Conservation (phyloP, 495 filamentous ascomycete species). For the Schizothecium vesticola region DNA sequence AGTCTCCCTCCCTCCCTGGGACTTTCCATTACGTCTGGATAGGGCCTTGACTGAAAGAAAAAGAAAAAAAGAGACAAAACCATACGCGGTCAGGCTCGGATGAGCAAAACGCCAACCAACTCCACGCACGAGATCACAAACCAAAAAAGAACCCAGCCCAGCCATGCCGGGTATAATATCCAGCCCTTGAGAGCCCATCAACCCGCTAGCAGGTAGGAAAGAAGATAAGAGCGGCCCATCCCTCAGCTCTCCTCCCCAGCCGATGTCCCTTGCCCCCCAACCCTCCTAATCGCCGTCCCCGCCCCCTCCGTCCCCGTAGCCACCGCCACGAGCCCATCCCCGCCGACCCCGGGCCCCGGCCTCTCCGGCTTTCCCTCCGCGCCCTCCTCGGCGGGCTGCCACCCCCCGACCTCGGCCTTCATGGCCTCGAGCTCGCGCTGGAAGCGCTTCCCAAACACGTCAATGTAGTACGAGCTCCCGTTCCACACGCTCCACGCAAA, state of each 20-base stretch:
- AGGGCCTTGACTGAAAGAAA: neutral
- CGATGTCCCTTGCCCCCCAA: constrained; percentile 29
- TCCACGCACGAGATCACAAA: neutral
- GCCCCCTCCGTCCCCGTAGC: constrained; percentile 16
- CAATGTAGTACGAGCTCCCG: constrained; percentile 94
- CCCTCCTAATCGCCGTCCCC: constrained; percentile 12
- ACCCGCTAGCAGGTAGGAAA: neutral
- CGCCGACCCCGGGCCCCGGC: constrained; percentile 12
- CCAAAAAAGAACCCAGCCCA: neutral
- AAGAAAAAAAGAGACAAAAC: no score
- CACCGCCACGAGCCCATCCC: neutral
- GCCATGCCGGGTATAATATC: neutral
- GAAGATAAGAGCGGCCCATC: neutral
- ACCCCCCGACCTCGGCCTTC: constrained; percentile 82
- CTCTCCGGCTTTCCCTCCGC: constrained; percentile 33
- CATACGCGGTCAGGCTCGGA: no score
- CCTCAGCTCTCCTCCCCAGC: neutral
- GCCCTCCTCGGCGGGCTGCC: constrained; percentile 59
- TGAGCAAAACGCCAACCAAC: neutral
- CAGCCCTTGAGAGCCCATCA: neutral
- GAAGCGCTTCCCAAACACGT: constrained; percentile 93
- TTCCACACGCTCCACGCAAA: constrained; percentile 94
- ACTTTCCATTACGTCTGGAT: neutral
- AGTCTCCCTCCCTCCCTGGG: neutral
- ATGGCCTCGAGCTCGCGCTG: constrained; percentile 92